phyloP scores from a whole-genome alignment of 2,329 filamentous ascomycete species.

The Onygena corvina region DNA sequence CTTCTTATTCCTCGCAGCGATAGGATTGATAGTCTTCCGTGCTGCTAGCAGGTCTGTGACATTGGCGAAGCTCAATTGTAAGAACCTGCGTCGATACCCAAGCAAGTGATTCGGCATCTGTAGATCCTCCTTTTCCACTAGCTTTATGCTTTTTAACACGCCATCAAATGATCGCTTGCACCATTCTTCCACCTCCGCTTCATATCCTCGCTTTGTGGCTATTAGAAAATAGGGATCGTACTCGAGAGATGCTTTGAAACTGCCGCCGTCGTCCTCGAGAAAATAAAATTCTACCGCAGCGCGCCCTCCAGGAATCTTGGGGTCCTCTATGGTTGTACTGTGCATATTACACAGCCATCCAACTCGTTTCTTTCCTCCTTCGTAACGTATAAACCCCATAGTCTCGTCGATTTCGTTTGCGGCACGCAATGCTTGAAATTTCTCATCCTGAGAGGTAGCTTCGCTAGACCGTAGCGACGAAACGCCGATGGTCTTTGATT shows the following conservation, averaged over 20 bases:
- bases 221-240: slow-evolving; percentile 96
- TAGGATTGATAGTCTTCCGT: slow-evolving; percentile 68
- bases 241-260: slow-evolving; percentile 91
- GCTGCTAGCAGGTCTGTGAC: slow-evolving; percentile 77
- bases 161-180: slow-evolving; percentile 67
- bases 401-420: slow-evolving; percentile 84
- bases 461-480: slow-evolving; percentile 63
- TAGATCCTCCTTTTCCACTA: slow-evolving; percentile 83
- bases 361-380: slow-evolving; percentile 69
- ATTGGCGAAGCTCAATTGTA: slow-evolving; percentile 78
- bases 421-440: slow-evolving; percentile 70
- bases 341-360: slow-evolving; percentile 97
- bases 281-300: slow-evolving; percentile 96
- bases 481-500: slow-evolving; percentile 66
- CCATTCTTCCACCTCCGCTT: slow-evolving; percentile 95
- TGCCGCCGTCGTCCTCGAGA: slow-evolving; percentile 73
- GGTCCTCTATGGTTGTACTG: slow-evolving; percentile 72
- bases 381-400: slow-evolving; percentile 88
- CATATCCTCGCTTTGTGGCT: slow-evolving; percentile 73
- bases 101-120: slow-evolving; percentile 91
- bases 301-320: slow-evolving; percentile 68
- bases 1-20: slow-evolving; percentile 94
- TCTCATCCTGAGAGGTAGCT: slow-evolving; percentile 83
- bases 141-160: slow-evolving; percentile 63
- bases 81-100: slow-evolving; percentile 76